Percentiles rank a stretch among this genome's conserved stretches.
These are phyloP conservation scores for Boletus reticulatus DNA, from an alignment of 768 basidiomycete genomes.

Conservation along the genomic window DNA sequence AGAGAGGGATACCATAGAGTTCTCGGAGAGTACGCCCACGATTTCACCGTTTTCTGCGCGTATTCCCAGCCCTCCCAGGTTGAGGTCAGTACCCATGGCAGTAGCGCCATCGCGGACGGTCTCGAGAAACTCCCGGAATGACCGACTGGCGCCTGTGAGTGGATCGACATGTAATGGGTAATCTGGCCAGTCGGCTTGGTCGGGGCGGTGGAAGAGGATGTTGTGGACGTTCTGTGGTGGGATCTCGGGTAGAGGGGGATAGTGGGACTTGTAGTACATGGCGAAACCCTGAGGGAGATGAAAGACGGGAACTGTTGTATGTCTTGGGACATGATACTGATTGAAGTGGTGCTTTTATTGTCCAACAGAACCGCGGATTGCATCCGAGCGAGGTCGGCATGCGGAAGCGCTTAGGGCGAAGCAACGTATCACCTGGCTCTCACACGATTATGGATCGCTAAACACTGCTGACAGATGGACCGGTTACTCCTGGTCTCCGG, in stretches of 20 bases:
- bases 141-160: conserved; percentile 44
- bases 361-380: background rate
- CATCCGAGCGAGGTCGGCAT: background rate
- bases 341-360: conserved; percentile 3
- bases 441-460: background rate
- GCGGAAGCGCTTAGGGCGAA: no score
- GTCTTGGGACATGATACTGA: background rate
- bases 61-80: conserved; percentile 58
- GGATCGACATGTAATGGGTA: conserved; percentile 57
- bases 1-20: conserved; percentile 48
- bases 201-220: conserved; percentile 52
- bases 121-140: conserved; percentile 48
- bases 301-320: background rate
- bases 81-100: conserved; percentile 45
- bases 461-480: background rate
- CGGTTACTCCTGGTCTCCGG: background rate
- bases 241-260: conserved; percentile 47
- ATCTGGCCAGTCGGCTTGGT: conserved; percentile 54
- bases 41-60: conserved; percentile 48
- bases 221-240: conserved; percentile 56
- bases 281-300: background rate
- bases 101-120: conserved; percentile 56
- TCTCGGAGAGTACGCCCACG: conserved; percentile 68
- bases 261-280: conserved; percentile 61
- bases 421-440: background rate